Percentiles rank a stretch among this genome's conserved stretches.
These are phyloP conservation scores for Pseudopyricularia javanii DNA, from an alignment of 2,329 filamentous ascomycete species.

Conservation along the genomic window DNA sequence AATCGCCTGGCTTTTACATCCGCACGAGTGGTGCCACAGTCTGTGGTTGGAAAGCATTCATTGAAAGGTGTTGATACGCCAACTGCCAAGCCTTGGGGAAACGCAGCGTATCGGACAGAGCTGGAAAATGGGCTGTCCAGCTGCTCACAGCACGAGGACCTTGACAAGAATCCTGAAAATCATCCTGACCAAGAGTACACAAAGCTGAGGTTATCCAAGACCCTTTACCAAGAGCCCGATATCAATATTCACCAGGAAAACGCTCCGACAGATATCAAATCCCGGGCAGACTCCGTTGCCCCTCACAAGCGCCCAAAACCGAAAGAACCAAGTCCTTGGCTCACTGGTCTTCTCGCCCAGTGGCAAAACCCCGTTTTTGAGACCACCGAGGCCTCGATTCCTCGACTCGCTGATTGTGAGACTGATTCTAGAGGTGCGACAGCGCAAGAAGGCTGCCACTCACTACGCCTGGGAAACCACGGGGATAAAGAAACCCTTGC, in stretches of 20 bases:
- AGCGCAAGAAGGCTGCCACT: neutral
- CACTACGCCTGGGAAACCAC: neutral
- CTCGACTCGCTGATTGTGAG: conserved; percentile 11
- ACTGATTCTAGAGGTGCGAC: neutral
- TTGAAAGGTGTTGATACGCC: neutral
- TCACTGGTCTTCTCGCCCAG: conserved; percentile 43
- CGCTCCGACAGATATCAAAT: conserved; percentile 39
- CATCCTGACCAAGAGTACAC: neutral
- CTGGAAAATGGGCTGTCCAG: neutral
- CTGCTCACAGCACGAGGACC: neutral
- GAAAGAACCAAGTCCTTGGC: conserved; percentile 31
- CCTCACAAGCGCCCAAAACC: neutral
- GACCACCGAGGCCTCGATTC: conserved; percentile 30
- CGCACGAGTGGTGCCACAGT: neutral
- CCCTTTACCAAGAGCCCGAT: neutral
- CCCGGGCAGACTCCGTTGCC: conserved; percentile 30
- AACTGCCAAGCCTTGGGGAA: neutral
- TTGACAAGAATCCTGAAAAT: neutral
- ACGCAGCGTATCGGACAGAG: neutral
- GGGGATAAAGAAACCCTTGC: conserved; percentile 7
- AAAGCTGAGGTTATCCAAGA: neutral
- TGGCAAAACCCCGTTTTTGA: conserved; percentile 73
- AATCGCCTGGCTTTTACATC: neutral
- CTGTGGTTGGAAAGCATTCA: neutral
- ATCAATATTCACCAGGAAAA: conserved; percentile 43